Base-by-base conservation (phyloP, 148 eudicot species). In the Persicaria tinctoria region DNA sequence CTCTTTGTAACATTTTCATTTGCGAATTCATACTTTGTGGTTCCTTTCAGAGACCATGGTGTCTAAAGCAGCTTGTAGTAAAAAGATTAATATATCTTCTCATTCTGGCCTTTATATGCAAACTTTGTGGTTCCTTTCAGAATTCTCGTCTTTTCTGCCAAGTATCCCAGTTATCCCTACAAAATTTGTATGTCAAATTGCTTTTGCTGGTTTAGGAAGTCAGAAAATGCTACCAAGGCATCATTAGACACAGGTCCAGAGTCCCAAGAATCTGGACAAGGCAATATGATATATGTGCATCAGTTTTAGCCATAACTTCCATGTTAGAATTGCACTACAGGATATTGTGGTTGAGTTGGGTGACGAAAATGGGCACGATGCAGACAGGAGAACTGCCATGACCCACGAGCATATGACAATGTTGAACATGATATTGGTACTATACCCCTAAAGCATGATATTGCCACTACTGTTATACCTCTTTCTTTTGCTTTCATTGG, bases 141-240 rank as follows among this genome's bases (percentile, higher is more conserved):
- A 13, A 4, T 3, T 53, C 4, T 5, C 4, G 17, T 14, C 56
- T 53, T 53, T 13, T 57, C 64, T 57, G 7, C 64, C 20, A 18
- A 23, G 44, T 3, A 27, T 27, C 68, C 5, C 10, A 20, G 23
- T 27, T 60, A 14, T 13, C 27, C 3, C 5, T 7, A 3, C 27
- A 1, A 5, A 54, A 3, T 59, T 59, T 57, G 5, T 7, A 20
- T 12, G 70, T 41, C 47, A 38, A 66, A 41, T 66, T 66, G 48
- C 47, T 66, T 41, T 5, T 66, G 70, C 70, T 66, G 70, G 70
- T 66, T 66, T 66, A 17, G 47, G 70, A 66, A 66, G 47, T 66
- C 47, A 41, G 9, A 11, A 14, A 66, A 38, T 41, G 46, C 64
- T 59, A 59, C 5, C 44, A 66, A 3, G 5, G 7, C 8, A 41